Percentiles rank a stretch among this genome's conserved stretches.
These are phyloP conservation scores for Fusarium mangiferae DNA, from an alignment of 2,329 filamentous ascomycete species.

Conservation along the genomic window DNA sequence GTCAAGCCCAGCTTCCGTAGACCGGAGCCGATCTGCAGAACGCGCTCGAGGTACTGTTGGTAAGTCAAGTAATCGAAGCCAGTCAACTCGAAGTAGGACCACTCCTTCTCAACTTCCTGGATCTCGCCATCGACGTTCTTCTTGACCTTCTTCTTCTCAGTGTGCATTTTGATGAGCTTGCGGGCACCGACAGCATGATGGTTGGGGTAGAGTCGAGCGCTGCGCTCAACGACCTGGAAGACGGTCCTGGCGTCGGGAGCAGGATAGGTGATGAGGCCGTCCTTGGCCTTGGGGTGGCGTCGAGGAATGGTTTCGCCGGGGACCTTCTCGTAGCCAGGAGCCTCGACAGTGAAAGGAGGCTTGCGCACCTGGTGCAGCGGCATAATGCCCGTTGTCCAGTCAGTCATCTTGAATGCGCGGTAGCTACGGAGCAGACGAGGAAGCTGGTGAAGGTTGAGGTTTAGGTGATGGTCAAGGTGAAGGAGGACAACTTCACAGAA, in stretches of 20 bases:
- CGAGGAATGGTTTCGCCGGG: constrained; percentile 87
- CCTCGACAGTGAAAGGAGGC: constrained; percentile 80
- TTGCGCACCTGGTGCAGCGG: constrained; percentile 71
- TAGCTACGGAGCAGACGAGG: constrained; percentile 19
- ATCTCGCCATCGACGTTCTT: constrained; percentile 87
- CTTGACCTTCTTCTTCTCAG: constrained; percentile 88
- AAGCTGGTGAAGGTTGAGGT: constrained; percentile 4
- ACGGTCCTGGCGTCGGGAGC: constrained; percentile 78
- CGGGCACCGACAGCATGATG: constrained; percentile 76
- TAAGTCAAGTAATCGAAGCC: constrained; percentile 81
- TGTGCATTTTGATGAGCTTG: constrained; percentile 79
- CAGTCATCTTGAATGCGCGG: constrained; percentile 37
- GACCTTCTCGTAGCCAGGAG: constrained; percentile 72
- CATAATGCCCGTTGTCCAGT: constrained; percentile 57
- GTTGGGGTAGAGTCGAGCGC: constrained; percentile 70
- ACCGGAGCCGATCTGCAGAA: constrained; percentile 76
- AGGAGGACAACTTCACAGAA: constrained; percentile 15
- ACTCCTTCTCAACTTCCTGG: constrained; percentile 86
- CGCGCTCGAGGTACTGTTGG: constrained; percentile 78
- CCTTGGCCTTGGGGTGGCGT: constrained; percentile 75
- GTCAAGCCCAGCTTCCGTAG: constrained; percentile 78
- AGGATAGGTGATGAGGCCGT: constrained; percentile 74
- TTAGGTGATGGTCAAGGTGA: constrained; percentile 3
- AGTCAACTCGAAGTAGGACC: constrained; percentile 88
- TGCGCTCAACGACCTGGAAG: constrained; percentile 80